These are phyloP conservation scores for Starmerella asiatica DNA, from an alignment of 805 yeast species.

Conservation along the genomic window DNA sequence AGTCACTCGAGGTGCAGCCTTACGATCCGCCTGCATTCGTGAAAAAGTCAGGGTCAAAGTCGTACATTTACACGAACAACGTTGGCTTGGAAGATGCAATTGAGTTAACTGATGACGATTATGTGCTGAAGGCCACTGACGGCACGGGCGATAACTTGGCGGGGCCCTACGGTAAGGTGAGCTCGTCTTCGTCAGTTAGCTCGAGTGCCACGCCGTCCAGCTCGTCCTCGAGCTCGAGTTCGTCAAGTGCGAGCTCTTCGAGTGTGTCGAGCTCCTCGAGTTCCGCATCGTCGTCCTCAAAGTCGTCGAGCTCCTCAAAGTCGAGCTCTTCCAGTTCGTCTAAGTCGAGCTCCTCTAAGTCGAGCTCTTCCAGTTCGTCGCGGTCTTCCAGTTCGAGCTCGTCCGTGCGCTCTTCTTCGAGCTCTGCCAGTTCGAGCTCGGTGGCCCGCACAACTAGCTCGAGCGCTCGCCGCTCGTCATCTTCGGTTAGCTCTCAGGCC, in stretches of 20 bases:
- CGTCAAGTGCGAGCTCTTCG: slow-evolving; percentile 10
- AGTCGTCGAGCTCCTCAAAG: slow-evolving; percentile 7
- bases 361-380: slow-evolving; percentile 13
- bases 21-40: slow-evolving; percentile 58
- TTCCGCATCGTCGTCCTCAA: slow-evolving; percentile 11
- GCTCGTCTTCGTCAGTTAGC: slow-evolving; percentile 7
- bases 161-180: slow-evolving; percentile 18
- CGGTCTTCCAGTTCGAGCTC: slow-evolving; percentile 9
- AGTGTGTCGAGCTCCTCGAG: slow-evolving; percentile 3
- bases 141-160: slow-evolving; percentile 49
- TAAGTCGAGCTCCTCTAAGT: slow-evolving; percentile 4
- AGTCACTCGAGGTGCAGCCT: slow-evolving; percentile 48
- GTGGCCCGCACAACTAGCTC: slow-evolving; percentile 5
- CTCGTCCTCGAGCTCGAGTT: slow-evolving; percentile 5
- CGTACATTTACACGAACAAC: slow-evolving; percentile 44
- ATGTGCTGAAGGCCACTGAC: slow-evolving; percentile 45
- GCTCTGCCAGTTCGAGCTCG: slow-evolving; percentile 4
- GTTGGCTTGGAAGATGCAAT: slow-evolving; percentile 36
- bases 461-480: background rate
- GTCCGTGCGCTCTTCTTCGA: slow-evolving; percentile 9
- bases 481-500: background rate
- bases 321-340: slow-evolving; percentile 14
- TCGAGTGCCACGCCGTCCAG: slow-evolving; percentile 12
- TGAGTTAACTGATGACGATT: slow-evolving; percentile 47
- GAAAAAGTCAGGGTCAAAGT: slow-evolving; percentile 32